These are phyloP conservation scores for Scheffersomyces segobiensis DNA, from an alignment of 1,139 yeast genomes.

Conservation along the genomic window DNA sequence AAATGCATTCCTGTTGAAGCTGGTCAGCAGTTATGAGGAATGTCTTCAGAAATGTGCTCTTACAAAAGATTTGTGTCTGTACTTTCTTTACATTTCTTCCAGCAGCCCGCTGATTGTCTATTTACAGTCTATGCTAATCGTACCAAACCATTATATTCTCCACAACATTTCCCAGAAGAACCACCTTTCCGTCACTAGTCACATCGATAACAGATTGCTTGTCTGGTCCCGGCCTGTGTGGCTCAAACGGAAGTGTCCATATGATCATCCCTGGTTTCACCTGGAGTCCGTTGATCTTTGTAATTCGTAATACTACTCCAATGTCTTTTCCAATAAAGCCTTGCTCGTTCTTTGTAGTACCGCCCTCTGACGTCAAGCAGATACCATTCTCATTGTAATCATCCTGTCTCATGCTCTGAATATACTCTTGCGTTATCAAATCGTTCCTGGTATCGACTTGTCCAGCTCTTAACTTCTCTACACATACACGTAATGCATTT, in stretches of 20 bases:
- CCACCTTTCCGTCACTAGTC: conserved; percentile 28
- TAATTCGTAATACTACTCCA: conserved; percentile 24
- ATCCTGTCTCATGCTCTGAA: conserved; percentile 16
- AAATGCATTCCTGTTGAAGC: not conserved
- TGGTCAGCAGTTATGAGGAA: not conserved
- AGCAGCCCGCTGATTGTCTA: not conserved
- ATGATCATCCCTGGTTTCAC: conserved; percentile 22
- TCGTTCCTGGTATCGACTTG: conserved; percentile 30
- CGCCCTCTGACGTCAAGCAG: conserved; percentile 14
- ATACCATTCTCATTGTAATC: conserved; percentile 10
- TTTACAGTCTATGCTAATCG: not conserved
- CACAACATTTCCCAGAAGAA: conserved; percentile 33
- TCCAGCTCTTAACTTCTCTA: conserved; percentile 38
- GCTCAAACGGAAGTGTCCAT: conserved; percentile 33
- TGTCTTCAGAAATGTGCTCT: not conserved
- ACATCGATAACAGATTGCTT: conserved; percentile 16
- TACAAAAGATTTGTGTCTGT: too few relatives aligned
- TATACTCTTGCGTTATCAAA: conserved; percentile 24
- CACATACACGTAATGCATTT: conserved; percentile 31
- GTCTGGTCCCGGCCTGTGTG: conserved; percentile 8
- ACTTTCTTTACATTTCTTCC: not conserved
- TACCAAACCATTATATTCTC: conserved; percentile 37
- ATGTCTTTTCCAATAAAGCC: conserved; percentile 14
- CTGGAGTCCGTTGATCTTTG: conserved; percentile 36
- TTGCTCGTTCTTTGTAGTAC: conserved; percentile 13